Conservation (phyloP, 2,329 filamentous ascomycete genomes). For the Penicillium paneum region DNA sequence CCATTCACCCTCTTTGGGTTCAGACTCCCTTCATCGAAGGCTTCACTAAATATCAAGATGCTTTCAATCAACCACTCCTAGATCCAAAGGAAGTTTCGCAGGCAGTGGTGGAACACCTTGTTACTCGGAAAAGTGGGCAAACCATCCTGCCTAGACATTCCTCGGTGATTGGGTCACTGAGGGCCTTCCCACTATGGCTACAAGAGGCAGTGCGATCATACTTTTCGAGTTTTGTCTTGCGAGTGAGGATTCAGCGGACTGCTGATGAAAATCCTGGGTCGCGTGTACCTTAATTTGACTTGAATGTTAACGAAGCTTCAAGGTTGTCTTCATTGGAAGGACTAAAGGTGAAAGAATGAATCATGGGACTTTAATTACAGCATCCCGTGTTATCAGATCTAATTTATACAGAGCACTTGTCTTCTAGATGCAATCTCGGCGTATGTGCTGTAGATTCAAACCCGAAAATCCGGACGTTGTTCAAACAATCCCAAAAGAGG, state of each 20-base stretch:
- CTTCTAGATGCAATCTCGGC: not conserved
- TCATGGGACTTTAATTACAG: not conserved
- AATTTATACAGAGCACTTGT: not conserved
- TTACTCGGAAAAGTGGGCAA: slow-evolving; percentile 44
- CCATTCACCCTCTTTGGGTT: slow-evolving; percentile 22
- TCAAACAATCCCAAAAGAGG: slow-evolving; percentile 48
- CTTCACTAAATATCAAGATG: slow-evolving; percentile 14
- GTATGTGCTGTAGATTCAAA: not conserved
- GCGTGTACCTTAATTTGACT: not conserved
- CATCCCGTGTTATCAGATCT: no score
- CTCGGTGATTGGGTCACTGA: not conserved
- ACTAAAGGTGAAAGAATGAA: not conserved
- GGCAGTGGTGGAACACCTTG: slow-evolving; percentile 46
- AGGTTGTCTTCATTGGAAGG: not conserved
- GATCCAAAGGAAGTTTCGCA: slow-evolving; percentile 36
- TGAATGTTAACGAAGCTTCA: not conserved
- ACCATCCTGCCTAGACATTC: slow-evolving; percentile 40
- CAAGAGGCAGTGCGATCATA: slow-evolving; percentile 6
- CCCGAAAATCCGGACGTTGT: slow-evolving; percentile 35
- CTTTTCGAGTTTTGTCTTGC: slow-evolving; percentile 2
- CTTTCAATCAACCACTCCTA: slow-evolving; percentile 21
- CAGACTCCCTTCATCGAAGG: slow-evolving; percentile 42
- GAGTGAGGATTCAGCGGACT: not conserved
- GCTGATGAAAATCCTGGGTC: not conserved
- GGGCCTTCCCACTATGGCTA: slow-evolving; percentile 3